Evolutionary conservation across 495 filamentous ascomycete species (phyloP), one percentile per base, ranked within the genome.

Genomic region (Bryoglossum gracile): DNA sequence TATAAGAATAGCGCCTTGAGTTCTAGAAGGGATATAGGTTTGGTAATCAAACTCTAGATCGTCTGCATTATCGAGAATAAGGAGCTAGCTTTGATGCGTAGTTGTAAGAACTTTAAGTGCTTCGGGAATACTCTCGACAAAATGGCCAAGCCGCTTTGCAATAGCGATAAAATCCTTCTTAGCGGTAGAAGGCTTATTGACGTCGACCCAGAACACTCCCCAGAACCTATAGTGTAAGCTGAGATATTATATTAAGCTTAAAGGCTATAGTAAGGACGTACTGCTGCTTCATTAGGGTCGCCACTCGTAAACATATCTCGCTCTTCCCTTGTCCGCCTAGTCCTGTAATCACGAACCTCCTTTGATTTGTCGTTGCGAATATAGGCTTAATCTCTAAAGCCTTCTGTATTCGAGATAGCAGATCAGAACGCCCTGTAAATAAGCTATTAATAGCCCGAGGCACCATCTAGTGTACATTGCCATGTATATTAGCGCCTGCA

Each of bases 1-100:
- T 2, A 72, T 54, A 2, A 72, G 53, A 43, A 73, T 55, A 40
- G 53, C 49, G 14, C 66, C 68, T 36, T 54, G 58, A 10, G 50
- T 53, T 3, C 66, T 61, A 9, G 41, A 32, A 14, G 68, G 68
- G 42, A 73, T 44, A 34, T 63, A 58, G 13, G 55, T 43, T 9
- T 63, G 54, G 8, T 69, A 43, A 19, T 53, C 19, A 2, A 66
- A 48, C 1, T 60, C 51, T 18, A 53, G 44, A 44, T 68, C 66
- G 41, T 73, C 70, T 6, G 62, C 70, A 38, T 72, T 67, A 51
- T 68, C 66, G 30, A 68, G 57, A 33, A 52, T 65, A 10, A 68
- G 52, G 14, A 68, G 61, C 65, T 61, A 68, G 21, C 54, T 56
- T 17, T 43, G 48, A 4, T 51, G 13, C 9, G 30, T n/a, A 16